Conservation (phyloP, 2,329 filamentous ascomycete genomes). For the Aureobasidium sp. region DNA sequence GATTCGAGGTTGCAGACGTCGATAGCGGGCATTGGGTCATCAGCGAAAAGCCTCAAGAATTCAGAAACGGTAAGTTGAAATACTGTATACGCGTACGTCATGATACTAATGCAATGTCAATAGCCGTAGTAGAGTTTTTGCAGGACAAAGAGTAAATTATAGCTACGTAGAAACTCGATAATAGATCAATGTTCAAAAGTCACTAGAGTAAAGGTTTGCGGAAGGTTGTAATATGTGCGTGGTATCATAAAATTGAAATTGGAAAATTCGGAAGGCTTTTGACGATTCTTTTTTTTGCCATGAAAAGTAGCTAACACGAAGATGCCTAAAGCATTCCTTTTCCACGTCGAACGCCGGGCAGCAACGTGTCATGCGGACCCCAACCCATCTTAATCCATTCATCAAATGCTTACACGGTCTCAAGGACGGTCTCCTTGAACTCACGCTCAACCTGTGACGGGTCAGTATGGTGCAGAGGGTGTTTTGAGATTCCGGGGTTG, state of each 20-base stretch:
- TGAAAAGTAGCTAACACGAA: constrained; percentile 16
- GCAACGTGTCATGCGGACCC: constrained; percentile 13
- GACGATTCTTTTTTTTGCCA: constrained; percentile 16
- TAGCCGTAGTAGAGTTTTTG: constrained; percentile 58
- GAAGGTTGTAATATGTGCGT: neutral
- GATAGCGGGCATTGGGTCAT: constrained; percentile 83
- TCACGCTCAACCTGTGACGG: constrained; percentile 60
- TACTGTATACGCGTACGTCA: neutral
- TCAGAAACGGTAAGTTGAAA: constrained; percentile 55
- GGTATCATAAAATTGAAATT: constrained; percentile 12
- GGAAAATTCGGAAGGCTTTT: constrained; percentile 8
- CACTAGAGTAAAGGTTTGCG: neutral
- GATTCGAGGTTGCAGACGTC: constrained; percentile 63
- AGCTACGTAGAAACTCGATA: neutral
- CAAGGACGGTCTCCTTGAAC: constrained; percentile 97
- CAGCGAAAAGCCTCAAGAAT: constrained; percentile 75
- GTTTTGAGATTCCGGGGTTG: neutral
- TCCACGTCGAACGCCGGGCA: constrained; percentile 15
- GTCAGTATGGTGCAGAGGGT: neutral
- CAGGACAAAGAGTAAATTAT: constrained; percentile 36
- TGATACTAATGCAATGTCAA: neutral
- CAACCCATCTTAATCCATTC: constrained; percentile 13
- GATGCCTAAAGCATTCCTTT: constrained; percentile 15
- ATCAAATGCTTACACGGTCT: constrained; percentile 65
- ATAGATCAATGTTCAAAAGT: neutral